Conservation (phyloP, 345 rosid species). For the Carallia pectinifolia region DNA sequence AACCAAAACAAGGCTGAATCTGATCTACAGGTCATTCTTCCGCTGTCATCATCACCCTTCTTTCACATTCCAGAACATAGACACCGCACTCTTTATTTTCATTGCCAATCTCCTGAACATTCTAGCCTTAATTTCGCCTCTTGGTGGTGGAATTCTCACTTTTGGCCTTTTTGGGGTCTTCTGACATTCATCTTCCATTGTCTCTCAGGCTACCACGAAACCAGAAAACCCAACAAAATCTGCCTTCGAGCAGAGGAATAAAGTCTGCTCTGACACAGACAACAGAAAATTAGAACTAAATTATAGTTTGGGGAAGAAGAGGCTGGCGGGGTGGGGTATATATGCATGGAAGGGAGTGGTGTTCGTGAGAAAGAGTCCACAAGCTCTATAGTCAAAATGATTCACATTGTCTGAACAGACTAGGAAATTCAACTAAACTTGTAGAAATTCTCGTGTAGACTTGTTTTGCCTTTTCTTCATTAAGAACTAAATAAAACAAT, state of each 20-base stretch:
- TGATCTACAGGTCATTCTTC: background rate
- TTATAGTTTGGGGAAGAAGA: background rate
- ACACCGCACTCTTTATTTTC: conserved; percentile 3
- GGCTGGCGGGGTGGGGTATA: background rate
- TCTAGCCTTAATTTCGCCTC: conserved; percentile 25
- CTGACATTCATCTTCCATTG: conserved; percentile 7
- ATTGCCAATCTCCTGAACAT: conserved; percentile 12
- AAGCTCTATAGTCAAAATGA: background rate
- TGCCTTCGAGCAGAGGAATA: background rate
- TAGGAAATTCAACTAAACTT: background rate
- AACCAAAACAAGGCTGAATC: background rate
- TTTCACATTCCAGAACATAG: background rate
- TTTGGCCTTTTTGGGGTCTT: background rate
- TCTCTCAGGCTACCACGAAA: background rate
- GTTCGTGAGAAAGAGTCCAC: too few relatives aligned
- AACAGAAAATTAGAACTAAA: background rate
- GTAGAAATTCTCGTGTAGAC: background rate
- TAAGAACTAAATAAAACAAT: too few relatives aligned
- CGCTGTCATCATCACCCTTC: background rate
- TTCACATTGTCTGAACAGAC: background rate
- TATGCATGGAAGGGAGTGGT: background rate
- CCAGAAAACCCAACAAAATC: background rate
- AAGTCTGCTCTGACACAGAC: background rate
- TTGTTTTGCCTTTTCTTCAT: too few relatives aligned
- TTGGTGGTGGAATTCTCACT: conserved; percentile 28